phyloP scores from a whole-genome alignment of 495 filamentous ascomycete species.

The Usnea hakonensis region DNA sequence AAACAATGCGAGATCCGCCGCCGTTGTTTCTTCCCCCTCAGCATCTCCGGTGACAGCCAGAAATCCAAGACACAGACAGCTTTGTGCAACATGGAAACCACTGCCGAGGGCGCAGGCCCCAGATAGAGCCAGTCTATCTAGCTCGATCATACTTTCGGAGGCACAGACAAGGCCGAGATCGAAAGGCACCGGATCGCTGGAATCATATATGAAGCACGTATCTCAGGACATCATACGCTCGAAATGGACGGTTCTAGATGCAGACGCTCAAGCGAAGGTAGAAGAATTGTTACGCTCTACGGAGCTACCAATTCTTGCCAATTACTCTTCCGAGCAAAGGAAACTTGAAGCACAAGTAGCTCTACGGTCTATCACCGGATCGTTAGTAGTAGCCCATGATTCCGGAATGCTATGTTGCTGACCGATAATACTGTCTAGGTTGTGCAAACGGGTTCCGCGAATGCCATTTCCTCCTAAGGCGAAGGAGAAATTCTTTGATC shows the following conservation, averaged over 20 bases:
- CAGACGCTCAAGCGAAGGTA: slow-evolving; percentile 44
- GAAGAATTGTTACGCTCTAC: slow-evolving; percentile 45
- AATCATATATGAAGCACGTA: slow-evolving; percentile 44
- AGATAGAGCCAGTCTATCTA: not conserved
- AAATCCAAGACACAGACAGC: not conserved
- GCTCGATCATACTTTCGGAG: not conserved
- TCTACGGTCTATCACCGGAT: slow-evolving; percentile 41
- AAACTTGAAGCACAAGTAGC: slow-evolving; percentile 49
- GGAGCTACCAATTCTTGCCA: slow-evolving; percentile 49
- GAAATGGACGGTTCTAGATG: slow-evolving; percentile 52
- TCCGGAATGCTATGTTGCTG: slow-evolving; percentile 10
- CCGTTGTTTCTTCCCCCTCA: not conserved
- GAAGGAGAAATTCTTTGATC: slow-evolving; percentile 52
- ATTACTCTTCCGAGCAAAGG: slow-evolving; percentile 47
- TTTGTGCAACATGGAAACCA: not conserved
- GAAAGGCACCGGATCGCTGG: not conserved
- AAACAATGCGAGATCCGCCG: not conserved
- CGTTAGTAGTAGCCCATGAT: slow-evolving; percentile 28
- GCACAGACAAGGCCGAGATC: not conserved
- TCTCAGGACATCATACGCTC: slow-evolving; percentile 48
- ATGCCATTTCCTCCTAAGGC: slow-evolving; percentile 55
- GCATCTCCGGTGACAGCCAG: not conserved
- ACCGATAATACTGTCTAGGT: slow-evolving; percentile 20
- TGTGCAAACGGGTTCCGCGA: slow-evolving; percentile 44
- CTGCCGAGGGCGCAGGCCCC: not conserved